Evolutionary conservation across 2,329 filamentous ascomycete genomes (phyloP).

Genomic region (Penicillium sp.): DNA sequence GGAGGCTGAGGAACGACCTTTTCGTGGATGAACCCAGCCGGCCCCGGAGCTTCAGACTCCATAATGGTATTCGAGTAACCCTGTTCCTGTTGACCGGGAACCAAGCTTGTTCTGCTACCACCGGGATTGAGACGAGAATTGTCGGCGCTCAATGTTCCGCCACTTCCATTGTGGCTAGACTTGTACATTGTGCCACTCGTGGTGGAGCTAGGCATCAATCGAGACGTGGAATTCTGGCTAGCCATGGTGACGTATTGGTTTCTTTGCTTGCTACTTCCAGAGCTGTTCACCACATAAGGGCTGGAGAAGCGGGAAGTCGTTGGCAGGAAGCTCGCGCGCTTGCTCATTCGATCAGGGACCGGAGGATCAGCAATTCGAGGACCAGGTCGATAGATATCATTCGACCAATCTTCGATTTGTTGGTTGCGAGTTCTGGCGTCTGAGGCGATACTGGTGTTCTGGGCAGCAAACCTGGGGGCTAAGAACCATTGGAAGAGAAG

Average conservation of each 20-base stretch:
- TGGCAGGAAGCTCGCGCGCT: constrained; percentile 85
- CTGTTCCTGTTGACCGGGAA: constrained; percentile 55
- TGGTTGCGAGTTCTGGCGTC: constrained; percentile 82
- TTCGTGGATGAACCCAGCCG: constrained; percentile 94
- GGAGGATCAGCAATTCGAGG: constrained; percentile 77
- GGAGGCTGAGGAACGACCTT: constrained; percentile 94
- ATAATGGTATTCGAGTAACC: constrained; percentile 60
- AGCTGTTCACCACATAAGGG: constrained; percentile 73
- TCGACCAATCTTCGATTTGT: constrained; percentile 97
- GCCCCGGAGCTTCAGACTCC: constrained; percentile 73
- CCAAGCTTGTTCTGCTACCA: constrained; percentile 61
- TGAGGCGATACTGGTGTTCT: constrained; percentile 80
- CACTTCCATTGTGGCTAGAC: constrained; percentile 58
- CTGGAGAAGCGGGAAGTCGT: constrained; percentile 94
- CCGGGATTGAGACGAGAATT: constrained; percentile 44
- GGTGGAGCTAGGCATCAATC: constrained; percentile 63
- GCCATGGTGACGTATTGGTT: constrained; percentile 88
- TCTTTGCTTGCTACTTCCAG: constrained; percentile 51
- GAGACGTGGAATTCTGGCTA: constrained; percentile 77
- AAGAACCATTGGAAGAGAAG: constrained; percentile 97
- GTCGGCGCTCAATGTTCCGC: constrained; percentile 58
- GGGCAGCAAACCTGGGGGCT: constrained; percentile 79
- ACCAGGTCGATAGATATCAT: constrained; percentile 94
- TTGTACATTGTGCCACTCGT: constrained; percentile 70
- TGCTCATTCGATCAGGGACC: constrained; percentile 73